Percentiles rank a stretch among this genome's conserved stretches.
These are phyloP conservation scores for Phytophthora lateralis DNA, from an alignment of 352 stramenopile genomes.

Conservation along the genomic window DNA sequence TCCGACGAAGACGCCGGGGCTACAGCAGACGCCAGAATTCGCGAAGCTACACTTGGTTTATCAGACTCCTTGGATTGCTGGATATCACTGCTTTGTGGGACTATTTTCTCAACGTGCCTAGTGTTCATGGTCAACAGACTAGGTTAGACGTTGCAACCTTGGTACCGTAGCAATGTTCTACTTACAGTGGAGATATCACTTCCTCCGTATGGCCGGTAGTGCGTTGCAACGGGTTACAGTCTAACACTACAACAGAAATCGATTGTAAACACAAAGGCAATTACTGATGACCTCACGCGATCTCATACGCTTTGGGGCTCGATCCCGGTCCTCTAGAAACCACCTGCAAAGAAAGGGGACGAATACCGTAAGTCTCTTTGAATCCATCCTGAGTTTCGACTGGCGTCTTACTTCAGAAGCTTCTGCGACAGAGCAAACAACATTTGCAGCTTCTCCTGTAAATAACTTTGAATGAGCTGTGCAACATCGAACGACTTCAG, in stretches of 20 bases:
- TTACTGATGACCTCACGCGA: not conserved
- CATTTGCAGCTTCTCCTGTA: conserved; percentile 46
- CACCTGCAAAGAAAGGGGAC: conserved; percentile 26
- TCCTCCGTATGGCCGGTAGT: not conserved
- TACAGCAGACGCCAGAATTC: conserved; percentile 22
- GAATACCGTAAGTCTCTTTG: not conserved
- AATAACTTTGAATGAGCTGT: not conserved
- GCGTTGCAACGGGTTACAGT: not conserved
- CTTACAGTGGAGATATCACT: conserved; percentile 15
- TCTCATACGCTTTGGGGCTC: conserved; percentile 22
- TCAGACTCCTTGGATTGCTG: conserved; percentile 5
- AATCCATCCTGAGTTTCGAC: not conserved
- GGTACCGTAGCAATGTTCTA: not conserved
- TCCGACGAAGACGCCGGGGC: not conserved
- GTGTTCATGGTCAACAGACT: not conserved
- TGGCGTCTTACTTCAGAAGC: conserved; percentile 32
- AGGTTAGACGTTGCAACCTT: not conserved
- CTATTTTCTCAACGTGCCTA: conserved; percentile 12
- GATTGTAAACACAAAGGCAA: not conserved
- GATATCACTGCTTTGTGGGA: not conserved
- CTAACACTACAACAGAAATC: conserved; percentile 1
- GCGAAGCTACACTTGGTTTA: conserved; percentile 24
- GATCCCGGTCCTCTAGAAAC: conserved; percentile 38
- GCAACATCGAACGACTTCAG: not conserved
- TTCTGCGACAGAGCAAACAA: conserved; percentile 46